Percentiles rank a stretch among this genome's conserved stretches.
Evolutionary conservation across 352 stramenopile species (phyloP).

Genomic region (Globisporangium mamillatum): DNA sequence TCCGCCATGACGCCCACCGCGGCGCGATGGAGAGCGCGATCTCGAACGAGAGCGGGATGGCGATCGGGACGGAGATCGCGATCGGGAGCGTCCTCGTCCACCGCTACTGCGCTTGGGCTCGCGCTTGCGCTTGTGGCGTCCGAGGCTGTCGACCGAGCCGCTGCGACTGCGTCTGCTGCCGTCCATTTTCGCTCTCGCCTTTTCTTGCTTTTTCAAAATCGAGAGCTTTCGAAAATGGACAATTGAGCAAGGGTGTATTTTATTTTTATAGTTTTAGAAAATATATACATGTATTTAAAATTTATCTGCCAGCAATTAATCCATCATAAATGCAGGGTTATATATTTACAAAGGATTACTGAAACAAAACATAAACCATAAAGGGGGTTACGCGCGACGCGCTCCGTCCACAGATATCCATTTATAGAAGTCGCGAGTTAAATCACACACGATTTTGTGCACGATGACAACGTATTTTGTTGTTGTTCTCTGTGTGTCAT

Average conservation of each 20-base stretch:
- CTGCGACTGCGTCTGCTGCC: constrained; percentile 39
- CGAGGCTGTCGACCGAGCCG: constrained; percentile 64
- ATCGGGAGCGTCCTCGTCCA: constrained; percentile 18
- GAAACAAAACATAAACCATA: background rate
- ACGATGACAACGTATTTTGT: background rate
- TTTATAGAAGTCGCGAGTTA: background rate
- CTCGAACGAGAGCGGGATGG: constrained; percentile 23
- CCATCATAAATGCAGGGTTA: background rate
- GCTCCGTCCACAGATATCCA: background rate
- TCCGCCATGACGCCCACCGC: constrained; percentile 1
- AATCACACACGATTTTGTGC: background rate
- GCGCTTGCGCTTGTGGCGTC: constrained; percentile 21
- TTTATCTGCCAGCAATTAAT: too few relatives aligned
- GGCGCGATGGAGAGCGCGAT: constrained; percentile 32
- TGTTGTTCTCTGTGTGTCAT: background rate
- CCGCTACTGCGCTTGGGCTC: constrained; percentile 16
- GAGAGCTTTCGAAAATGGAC: background rate
- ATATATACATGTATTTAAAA: too few relatives aligned
- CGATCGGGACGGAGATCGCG: constrained; percentile 22
- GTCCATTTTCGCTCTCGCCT: background rate
- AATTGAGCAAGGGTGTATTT: too few relatives aligned
- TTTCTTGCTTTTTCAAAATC: background rate
- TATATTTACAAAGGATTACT: background rate
- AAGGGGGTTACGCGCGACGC: background rate
- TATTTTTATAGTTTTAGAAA: too few relatives aligned